These are phyloP conservation scores for Dactylella cylindrospora DNA, from an alignment of 2,329 filamentous ascomycete species.

Conservation along the genomic window DNA sequence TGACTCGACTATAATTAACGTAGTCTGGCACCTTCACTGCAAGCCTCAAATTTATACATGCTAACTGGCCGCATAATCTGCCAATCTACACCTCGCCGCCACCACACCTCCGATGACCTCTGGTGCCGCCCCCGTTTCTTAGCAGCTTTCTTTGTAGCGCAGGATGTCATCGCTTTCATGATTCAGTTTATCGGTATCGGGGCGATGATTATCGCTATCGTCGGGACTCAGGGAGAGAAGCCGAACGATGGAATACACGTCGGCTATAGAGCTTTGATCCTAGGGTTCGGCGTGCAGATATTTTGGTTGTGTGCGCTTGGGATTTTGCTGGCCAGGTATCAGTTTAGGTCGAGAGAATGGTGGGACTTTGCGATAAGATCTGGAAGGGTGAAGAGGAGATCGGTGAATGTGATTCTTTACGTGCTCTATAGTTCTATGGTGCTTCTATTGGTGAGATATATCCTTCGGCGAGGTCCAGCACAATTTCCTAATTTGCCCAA, in stretches of 20 bases:
- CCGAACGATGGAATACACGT: neutral
- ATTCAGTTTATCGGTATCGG: slow-evolving; percentile 15
- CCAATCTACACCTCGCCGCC: neutral
- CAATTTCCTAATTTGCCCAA: no score
- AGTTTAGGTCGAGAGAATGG: neutral
- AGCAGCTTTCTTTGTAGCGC: slow-evolving; percentile 2
- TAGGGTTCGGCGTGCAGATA: slow-evolving; percentile 19
- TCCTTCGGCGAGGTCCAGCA: neutral
- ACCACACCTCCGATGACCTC: slow-evolving; percentile 4
- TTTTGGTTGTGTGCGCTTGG: slow-evolving; percentile 2
- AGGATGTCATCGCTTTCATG: slow-evolving; percentile 4
- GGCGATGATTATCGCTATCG: slow-evolving; percentile 4
- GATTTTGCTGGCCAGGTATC: slow-evolving; percentile 6
- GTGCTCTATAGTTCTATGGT: slow-evolving; percentile 7
- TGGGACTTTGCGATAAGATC: slow-evolving; percentile 1
- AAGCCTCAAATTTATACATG: slow-evolving; percentile 16
- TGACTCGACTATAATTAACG: neutral
- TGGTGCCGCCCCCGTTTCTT: slow-evolving; percentile 10
- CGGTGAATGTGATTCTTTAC: slow-evolving; percentile 5
- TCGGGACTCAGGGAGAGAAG: neutral
- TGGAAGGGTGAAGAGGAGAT: neutral
- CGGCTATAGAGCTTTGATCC: slow-evolving; percentile 13
- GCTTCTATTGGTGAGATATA: slow-evolving; percentile 17
- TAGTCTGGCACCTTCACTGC: slow-evolving; percentile 20
- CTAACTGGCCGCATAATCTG: slow-evolving; percentile 14